These are phyloP conservation scores for Cordyceps pruinosa DNA, from an alignment of 2,329 filamentous ascomycete species.

Conservation along the genomic window DNA sequence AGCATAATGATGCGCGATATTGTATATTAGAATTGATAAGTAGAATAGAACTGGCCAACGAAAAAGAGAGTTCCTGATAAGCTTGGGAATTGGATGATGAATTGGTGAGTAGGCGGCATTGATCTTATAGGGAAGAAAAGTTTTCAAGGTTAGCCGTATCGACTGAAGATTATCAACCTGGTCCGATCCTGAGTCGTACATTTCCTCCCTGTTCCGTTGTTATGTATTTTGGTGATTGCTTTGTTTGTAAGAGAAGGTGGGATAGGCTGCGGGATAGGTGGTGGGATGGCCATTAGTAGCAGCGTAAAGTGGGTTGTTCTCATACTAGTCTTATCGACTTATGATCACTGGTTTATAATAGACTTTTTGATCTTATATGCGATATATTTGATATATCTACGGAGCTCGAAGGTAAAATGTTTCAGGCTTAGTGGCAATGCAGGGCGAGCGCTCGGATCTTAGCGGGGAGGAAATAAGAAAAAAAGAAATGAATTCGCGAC, in stretches of 20 bases:
- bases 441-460: too few species aligned
- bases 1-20: not conserved
- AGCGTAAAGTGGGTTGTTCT: too few species aligned
- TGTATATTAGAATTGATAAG: not conserved
- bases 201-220: not conserved
- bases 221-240: not conserved
- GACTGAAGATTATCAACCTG: not conserved
- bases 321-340: too few species aligned
- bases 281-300: not conserved
- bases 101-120: not conserved
- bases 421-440: too few species aligned
- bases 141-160: not conserved
- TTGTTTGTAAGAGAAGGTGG: not conserved
- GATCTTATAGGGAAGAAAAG: not conserved
- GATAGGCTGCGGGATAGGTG: not conserved
- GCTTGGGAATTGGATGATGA: not conserved
- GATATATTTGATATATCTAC: too few species aligned
- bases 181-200: not conserved
- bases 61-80: not conserved
- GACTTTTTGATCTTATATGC: too few species aligned
- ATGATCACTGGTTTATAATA: too few species aligned
- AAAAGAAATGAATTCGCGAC: too few species aligned
- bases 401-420: too few species aligned
- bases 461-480: too few species aligned
- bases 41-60: not conserved